A percentile compares a stretch with the other conserved stretches of the same genome.
phyloP scores from a whole-genome alignment of 2,329 filamentous ascomycete species.

The Pseudocercospora pini-densiflorae region DNA sequence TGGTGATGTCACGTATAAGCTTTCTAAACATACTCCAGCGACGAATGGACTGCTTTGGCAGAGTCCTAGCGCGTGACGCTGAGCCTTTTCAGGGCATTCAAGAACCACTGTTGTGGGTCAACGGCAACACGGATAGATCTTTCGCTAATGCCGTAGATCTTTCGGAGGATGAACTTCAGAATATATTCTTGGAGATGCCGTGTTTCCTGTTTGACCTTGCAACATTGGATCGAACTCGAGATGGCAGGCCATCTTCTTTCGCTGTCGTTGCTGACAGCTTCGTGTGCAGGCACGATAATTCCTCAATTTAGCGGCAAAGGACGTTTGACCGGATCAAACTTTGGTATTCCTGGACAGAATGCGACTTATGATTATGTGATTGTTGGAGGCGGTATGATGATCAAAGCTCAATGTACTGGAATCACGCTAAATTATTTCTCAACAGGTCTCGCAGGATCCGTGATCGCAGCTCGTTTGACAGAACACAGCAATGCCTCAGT shows the following conservation, averaged over 20 bases:
- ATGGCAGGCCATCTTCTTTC: neutral
- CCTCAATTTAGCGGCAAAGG: neutral
- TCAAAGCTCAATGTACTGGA: neutral
- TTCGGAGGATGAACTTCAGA: neutral
- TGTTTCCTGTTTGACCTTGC: neutral
- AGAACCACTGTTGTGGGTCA: neutral
- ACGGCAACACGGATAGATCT: neutral
- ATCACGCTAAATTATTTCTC: neutral
- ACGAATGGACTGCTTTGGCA: neutral
- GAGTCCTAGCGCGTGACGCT: neutral
- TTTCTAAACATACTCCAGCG: neutral
- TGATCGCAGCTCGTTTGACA: constrained; percentile 32
- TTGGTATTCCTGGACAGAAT: constrained; percentile 12
- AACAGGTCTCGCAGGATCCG: constrained; percentile 33
- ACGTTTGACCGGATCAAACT: neutral
- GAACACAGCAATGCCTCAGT: constrained; percentile 31
- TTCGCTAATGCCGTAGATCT: neutral
- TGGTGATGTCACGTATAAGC: constrained; percentile 2
- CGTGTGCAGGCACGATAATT: neutral
- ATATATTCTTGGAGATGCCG: neutral
- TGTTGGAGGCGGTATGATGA: constrained; percentile 11
- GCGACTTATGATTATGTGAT: constrained; percentile 19
- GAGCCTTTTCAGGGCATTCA: neutral
- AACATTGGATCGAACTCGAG: neutral
- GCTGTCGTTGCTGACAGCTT: neutral